phyloP scores from a whole-genome alignment of 1,284 basidiomycete species.

The Hemileia vastatrix region DNA sequence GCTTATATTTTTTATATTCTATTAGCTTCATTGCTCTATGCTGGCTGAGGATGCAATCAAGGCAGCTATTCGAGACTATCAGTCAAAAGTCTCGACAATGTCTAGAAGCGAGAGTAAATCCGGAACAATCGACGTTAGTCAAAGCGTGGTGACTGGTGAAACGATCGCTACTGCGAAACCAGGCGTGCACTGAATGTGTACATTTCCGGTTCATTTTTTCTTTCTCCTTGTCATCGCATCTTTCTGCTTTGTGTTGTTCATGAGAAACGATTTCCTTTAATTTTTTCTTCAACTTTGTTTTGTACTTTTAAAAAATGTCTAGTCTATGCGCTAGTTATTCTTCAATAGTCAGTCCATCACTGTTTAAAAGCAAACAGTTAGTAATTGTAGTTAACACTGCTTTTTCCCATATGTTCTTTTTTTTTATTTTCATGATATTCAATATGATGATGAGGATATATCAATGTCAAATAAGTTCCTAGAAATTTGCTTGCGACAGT shows the following conservation, averaged over 20 bases:
- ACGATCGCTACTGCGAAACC: constrained; percentile 59
- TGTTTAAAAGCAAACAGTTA: too few relatives aligned
- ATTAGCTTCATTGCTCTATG: constrained; percentile 57
- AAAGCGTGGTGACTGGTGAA: constrained; percentile 57
- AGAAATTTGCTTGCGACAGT: too few relatives aligned
- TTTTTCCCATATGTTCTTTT: too few relatives aligned
- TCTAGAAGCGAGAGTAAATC: constrained; percentile 23
- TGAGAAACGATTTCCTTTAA: constrained; percentile 1
- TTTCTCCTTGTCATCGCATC: background rate
- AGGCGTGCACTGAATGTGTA: constrained; percentile 29
- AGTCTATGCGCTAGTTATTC: too few relatives aligned
- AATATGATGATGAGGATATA: too few relatives aligned
- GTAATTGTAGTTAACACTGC: too few relatives aligned
- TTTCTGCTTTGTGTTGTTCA: too few relatives aligned
- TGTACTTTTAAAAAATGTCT: constrained; percentile 6
- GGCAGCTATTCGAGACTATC: constrained; percentile 66
- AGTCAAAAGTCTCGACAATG: constrained; percentile 31
- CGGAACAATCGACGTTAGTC: constrained; percentile 67
- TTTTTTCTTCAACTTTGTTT: background rate
- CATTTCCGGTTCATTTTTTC: background rate
- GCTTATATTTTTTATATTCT: constrained; percentile 1
- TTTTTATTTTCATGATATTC: too few relatives aligned
- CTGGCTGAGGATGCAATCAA: constrained; percentile 94
- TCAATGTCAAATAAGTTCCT: too few relatives aligned
- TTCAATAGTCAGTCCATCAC: too few relatives aligned